Evolutionary conservation across 257 asterid species (phyloP).

Genomic region (Cordia subcordata): DNA sequence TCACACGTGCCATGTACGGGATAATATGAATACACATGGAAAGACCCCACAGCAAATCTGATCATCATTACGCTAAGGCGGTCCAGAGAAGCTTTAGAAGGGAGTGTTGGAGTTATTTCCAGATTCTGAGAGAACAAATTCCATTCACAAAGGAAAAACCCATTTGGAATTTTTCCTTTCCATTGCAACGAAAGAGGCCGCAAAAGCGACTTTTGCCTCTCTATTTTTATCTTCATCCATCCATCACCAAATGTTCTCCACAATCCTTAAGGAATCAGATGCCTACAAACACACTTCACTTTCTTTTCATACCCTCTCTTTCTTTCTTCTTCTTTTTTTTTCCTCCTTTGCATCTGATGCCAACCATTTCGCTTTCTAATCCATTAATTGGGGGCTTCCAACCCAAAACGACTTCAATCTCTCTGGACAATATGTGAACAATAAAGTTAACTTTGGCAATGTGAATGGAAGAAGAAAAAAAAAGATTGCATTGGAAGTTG

Average conservation of each 20-base stretch:
- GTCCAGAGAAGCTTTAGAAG: neutral
- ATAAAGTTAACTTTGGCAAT: too few relatives aligned
- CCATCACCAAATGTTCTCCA: neutral
- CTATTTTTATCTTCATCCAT: neutral
- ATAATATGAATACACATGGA: too few relatives aligned
- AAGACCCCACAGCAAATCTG: neutral
- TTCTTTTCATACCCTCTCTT: too few relatives aligned
- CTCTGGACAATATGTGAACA: too few relatives aligned
- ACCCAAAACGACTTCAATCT: too few relatives aligned
- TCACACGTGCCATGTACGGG: too few relatives aligned
- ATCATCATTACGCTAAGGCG: too few relatives aligned
- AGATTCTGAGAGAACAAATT: slow-evolving; percentile 1
- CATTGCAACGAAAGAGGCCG: neutral
- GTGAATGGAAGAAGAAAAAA: too few relatives aligned
- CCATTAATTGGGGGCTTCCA: too few relatives aligned
- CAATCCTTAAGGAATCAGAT: neutral
- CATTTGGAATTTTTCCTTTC: slow-evolving; percentile 2
- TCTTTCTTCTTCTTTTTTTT: slow-evolving; percentile 1
- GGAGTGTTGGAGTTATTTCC: neutral
- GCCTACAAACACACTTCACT: neutral
- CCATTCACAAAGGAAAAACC: neutral
- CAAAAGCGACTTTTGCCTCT: slow-evolving; percentile 3
- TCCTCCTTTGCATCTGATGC: neutral
- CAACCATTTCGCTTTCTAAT: slow-evolving; percentile 4
- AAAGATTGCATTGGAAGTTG: too few relatives aligned